phyloP scores from a whole-genome alignment of 2,329 filamentous ascomycete species.

The Apiospora kogelbergensis region DNA sequence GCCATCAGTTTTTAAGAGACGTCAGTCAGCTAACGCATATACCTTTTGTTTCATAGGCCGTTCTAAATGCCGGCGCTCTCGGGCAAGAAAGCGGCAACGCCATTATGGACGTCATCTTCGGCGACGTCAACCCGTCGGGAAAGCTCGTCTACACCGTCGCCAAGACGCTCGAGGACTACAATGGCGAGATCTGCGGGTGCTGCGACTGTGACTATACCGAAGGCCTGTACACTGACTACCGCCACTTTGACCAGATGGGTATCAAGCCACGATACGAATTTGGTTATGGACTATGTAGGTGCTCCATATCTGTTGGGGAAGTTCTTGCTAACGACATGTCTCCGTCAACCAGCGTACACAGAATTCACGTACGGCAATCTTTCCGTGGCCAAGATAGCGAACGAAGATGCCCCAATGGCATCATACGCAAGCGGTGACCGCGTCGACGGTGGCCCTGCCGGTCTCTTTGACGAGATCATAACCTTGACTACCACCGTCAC shows the following conservation, averaged over 20 bases:
- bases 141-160: constrained; percentile 61
- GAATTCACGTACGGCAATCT: constrained; percentile 28
- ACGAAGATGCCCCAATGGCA: constrained; percentile 30
- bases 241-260: constrained; percentile 49
- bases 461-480: constrained; percentile 54
- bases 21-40: too few species aligned
- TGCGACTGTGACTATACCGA: constrained; percentile 34
- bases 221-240: constrained; percentile 53
- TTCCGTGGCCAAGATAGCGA: constrained; percentile 44
- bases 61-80: constrained; percentile 59
- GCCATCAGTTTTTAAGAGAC: too few species aligned
- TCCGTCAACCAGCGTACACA: neutral
- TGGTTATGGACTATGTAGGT: constrained; percentile 41
- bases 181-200: constrained; percentile 30
- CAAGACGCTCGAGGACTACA: constrained; percentile 48
- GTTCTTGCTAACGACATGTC: neutral
- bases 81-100: constrained; percentile 63
- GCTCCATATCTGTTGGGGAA: neutral
- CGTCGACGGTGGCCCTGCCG: constrained; percentile 52
- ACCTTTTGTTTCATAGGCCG: constrained; percentile 38
- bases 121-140: constrained; percentile 57
- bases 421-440: constrained; percentile 44
- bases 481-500: constrained; percentile 47
- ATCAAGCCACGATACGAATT: constrained; percentile 54
- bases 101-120: constrained; percentile 61